Evolutionary conservation across 345 rosid genomes (phyloP), one percentile per base, ranked within the genome.

Genomic region (Mercurialis annua): DNA sequence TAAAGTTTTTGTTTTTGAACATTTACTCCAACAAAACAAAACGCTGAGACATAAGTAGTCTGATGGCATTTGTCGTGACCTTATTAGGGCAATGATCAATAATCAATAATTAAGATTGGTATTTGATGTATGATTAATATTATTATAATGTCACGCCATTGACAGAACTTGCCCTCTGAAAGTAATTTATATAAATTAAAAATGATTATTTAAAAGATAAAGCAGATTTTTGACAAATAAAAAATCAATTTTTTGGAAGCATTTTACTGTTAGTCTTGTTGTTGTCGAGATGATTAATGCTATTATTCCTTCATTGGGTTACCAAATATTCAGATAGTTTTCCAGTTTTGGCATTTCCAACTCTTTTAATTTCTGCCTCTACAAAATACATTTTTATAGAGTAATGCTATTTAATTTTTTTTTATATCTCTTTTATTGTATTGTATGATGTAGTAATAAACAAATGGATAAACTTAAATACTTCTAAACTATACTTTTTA

Each of bases 21-120:
- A n/a, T n/a, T n/a, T n/a, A n/a, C n/a, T n/a, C n/a, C n/a, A n/a
- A n/a, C n/a, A n/a, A 69, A 69, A 44, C 64, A 69, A 77, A 68
- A 75, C 60, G 18, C 60, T 43, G 59, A 23, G 65, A 62, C 53
- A 69, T 24, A 74, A 53, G 78, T 76, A 77, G 81, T 83, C 77
- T 54, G 66, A 71, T 34, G 75, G 83, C 80, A 69, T 73, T 85
- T 87, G 92, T 87, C 90, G 77, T 6, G 60, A 68, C 66, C 73
- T 48, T n/a, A n/a, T n/a, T 49, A 31, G 58, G 73, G 65, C 73
- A 64, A n/a, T 65, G 62, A 40, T 40, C 44, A 40, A 40, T 40
- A 8, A 40, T 40, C 44, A 40, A 40, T 40, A 72, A 82, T 81
- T 81, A 79, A 81, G 74, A 79, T 70, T 79, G 48, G 2, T 65